phyloP scores from a whole-genome alignment of 2,329 filamentous ascomycete species.

The Pseudogymnoascus sp. region DNA sequence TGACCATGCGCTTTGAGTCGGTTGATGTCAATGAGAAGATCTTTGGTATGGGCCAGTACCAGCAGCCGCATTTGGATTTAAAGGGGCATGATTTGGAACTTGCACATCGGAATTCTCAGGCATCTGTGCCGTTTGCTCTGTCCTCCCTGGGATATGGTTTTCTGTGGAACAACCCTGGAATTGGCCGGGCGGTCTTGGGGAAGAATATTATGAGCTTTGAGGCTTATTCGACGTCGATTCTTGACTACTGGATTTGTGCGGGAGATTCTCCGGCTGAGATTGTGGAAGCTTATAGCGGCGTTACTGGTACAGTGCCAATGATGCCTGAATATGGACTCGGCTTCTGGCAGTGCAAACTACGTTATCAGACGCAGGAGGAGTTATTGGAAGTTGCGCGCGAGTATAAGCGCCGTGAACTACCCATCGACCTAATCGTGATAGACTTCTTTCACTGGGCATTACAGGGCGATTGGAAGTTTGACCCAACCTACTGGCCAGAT shows the following conservation, averaged over 20 bases:
- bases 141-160: slow-evolving; percentile 56
- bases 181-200: slow-evolving; percentile 54
- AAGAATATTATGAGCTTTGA: slow-evolving; percentile 57
- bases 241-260: slow-evolving; percentile 61
- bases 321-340: slow-evolving; percentile 64
- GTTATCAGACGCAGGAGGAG: slow-evolving; percentile 61
- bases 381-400: slow-evolving; percentile 53
- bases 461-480: slow-evolving; percentile 64
- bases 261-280: slow-evolving; percentile 50
- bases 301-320: slow-evolving; percentile 54
- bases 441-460: slow-evolving; percentile 63
- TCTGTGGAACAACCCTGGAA: slow-evolving; percentile 59
- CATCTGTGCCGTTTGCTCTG: slow-evolving; percentile 55
- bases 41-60: slow-evolving; percentile 65
- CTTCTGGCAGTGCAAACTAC: slow-evolving; percentile 62
- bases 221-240: slow-evolving; percentile 46
- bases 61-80: slow-evolving; percentile 55
- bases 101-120: slow-evolving; percentile 60
- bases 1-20: slow-evolving; percentile 53
- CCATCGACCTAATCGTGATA: slow-evolving; percentile 58
- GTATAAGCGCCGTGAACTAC: slow-evolving; percentile 47
- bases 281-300: slow-evolving; percentile 46
- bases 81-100: slow-evolving; percentile 58
- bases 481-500: slow-evolving; percentile 57
- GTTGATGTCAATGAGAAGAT: slow-evolving; percentile 49